Evolutionary conservation across 805 yeast species (phyloP), one percentile per base, ranked within the genome.

Genomic region (Clavispora phyllophila): DNA sequence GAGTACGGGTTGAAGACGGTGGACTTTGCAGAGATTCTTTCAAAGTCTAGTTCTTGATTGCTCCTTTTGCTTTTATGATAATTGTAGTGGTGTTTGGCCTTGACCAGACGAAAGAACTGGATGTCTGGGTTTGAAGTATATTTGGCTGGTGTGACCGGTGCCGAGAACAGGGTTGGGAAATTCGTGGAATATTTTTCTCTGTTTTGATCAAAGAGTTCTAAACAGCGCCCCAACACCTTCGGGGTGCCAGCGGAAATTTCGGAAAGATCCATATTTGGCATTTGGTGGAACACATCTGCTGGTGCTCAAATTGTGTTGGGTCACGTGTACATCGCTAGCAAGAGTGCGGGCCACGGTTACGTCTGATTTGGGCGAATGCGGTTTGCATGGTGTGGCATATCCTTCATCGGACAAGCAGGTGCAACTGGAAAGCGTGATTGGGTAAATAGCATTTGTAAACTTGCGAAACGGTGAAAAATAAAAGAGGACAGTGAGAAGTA

Each of bases 1-100:
- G 63, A 64, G 45, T 56, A 72, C 0, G 79, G 79, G 47, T 65
- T 66, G 46, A 63, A 68, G 5, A 49, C 54, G 5, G 57, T 37
- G 22, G 34, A 4, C 9, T 18, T 12, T 29, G 22, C 17, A 3
- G 22, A 26, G 12, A 42, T 20, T 29, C 17, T 25, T 12, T 22
- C 33, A 19, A 27, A 15, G 8, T n/a, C 15, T 14, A 19, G 4
- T 40, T 43, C 44, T 18, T 47, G 46, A 17, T 20, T 43, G 39
- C 40, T 43, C 31, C 38, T 61, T 67, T 24, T 68, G 18, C 57
- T 51, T 23, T 56, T 60, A 46, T 69, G 73, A 46, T 68, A 69
- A 13, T 53, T 55, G 47, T 52, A 69, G 45, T 68, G 73, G 50
- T 68, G 60, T 36, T 61, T 61, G 7, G 54, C 45, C 43, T 69